These are phyloP conservation scores for Clarireedia paspali DNA, from an alignment of 2,329 filamentous ascomycete species.

Conservation along the genomic window DNA sequence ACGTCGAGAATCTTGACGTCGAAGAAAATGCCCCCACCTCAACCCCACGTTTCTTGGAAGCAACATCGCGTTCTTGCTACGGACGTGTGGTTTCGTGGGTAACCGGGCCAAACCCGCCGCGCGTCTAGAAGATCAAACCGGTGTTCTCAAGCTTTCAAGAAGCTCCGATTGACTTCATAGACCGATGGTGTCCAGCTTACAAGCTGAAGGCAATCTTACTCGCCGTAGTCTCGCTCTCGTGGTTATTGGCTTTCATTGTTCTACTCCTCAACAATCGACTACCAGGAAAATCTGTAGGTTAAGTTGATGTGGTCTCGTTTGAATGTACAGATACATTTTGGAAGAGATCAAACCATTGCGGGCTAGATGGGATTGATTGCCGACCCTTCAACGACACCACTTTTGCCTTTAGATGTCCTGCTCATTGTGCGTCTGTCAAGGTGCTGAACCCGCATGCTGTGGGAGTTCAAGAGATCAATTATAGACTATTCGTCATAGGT, in stretches of 20 bases:
- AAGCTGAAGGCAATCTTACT: conserved; percentile 52
- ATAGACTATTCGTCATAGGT: conserved; percentile 58
- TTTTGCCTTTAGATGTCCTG: conserved; percentile 69
- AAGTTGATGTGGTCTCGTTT: conserved; percentile 28
- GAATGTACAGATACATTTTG: conserved; percentile 64
- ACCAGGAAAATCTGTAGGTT: conserved; percentile 40
- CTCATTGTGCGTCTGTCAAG: conserved; percentile 58
- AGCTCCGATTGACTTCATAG: conserved; percentile 55
- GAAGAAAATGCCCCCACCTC: conserved; percentile 29
- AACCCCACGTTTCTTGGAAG: conserved; percentile 53
- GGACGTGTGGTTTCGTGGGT: conserved; percentile 42
- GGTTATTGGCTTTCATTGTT: conserved; percentile 57
- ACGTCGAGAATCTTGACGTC: no score
- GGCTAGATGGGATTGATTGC: conserved; percentile 65
- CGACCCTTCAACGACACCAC: conserved; percentile 64
- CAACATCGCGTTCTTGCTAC: conserved; percentile 37
- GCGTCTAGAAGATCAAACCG: conserved; percentile 45
- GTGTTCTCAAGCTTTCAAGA: conserved; percentile 60
- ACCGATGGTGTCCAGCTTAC: conserved; percentile 51
- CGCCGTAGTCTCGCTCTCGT: conserved; percentile 52
- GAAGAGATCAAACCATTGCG: conserved; percentile 63
- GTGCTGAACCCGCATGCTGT: conserved; percentile 69
- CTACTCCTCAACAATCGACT: conserved; percentile 63
- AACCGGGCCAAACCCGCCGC: conserved; percentile 47
- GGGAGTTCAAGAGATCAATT: conserved; percentile 59